phyloP scores from a whole-genome alignment of 148 eudicot species.

The Silene latifolia region DNA sequence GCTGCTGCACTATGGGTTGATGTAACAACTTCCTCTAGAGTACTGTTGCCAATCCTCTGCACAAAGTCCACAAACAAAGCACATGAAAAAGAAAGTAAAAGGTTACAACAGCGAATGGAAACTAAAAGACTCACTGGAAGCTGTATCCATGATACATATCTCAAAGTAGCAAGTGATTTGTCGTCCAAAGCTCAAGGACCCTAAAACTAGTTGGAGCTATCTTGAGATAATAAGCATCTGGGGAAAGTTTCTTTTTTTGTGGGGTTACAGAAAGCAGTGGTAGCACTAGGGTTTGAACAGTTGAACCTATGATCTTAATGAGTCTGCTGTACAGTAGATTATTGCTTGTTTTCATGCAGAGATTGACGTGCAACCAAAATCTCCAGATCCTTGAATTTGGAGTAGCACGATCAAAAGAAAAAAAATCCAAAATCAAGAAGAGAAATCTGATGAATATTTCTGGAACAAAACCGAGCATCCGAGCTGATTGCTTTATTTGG shows the following conservation, averaged over 20 bases:
- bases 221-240: background rate
- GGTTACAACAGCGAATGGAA: background rate
- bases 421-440: background rate
- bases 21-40: conserved; percentile 63
- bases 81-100: background rate
- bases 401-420: background rate
- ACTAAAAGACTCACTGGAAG: background rate
- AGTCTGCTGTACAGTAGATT: background rate
- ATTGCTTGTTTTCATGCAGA: conserved; percentile 1
- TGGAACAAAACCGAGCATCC: background rate
- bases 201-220: background rate
- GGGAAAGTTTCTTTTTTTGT: background rate
- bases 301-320: background rate
- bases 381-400: background rate
- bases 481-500: background rate
- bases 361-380: background rate
- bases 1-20: conserved; percentile 60
- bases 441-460: background rate
- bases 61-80: conserved; percentile 7
- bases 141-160: conserved; percentile 2
- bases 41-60: conserved; percentile 55
- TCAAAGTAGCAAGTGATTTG: background rate
- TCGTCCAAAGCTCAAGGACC: conserved; percentile 1
- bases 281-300: background rate
- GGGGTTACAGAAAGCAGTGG: background rate